A percentile compares a stretch with the other conserved stretches of the same genome.
Evolutionary conservation across 2,329 filamentous ascomycete species (phyloP).

Genomic region (Orbilia blumenaviensis): DNA sequence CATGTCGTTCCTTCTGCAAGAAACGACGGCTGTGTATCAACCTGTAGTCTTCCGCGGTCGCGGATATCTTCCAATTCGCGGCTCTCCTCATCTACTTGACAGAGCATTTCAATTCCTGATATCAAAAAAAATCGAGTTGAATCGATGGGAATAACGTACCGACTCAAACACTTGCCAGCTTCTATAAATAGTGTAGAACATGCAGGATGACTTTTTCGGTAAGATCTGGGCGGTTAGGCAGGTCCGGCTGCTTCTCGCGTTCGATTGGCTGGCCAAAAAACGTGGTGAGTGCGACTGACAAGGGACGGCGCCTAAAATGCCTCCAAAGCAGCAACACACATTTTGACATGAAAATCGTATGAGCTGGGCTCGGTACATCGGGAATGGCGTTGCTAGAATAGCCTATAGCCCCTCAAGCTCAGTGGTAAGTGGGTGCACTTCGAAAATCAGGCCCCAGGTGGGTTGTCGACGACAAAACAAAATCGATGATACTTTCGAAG

Average conservation of each 20-base stretch:
- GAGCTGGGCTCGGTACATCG: background rate
- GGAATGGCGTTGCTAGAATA: background rate
- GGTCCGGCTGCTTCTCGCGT: constrained; percentile 29
- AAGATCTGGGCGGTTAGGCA: constrained; percentile 55
- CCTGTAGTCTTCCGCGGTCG: constrained; percentile 16
- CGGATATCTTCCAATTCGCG: constrained; percentile 2
- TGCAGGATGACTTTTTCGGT: constrained; percentile 46
- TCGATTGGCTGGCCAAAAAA: constrained; percentile 49
- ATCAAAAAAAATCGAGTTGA: background rate
- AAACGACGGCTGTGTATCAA: constrained; percentile 6
- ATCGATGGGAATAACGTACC: background rate
- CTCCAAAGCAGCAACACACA: constrained; percentile 14
- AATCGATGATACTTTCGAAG: no score
- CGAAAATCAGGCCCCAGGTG: background rate
- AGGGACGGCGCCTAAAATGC: constrained; percentile 45
- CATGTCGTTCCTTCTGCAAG: background rate
- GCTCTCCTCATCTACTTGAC: background rate
- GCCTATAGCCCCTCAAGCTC: background rate
- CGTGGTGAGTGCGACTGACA: constrained; percentile 36
- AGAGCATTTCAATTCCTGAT: background rate
- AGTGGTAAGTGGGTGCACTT: background rate
- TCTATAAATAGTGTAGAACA: constrained; percentile 49
- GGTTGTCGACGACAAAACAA: constrained; percentile 21
- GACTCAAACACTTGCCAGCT: background rate
- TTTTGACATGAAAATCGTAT: constrained; percentile 6